These are phyloP conservation scores for Fraxinus latifolia DNA, from an alignment of 305 asterid species.

Conservation along the genomic window DNA sequence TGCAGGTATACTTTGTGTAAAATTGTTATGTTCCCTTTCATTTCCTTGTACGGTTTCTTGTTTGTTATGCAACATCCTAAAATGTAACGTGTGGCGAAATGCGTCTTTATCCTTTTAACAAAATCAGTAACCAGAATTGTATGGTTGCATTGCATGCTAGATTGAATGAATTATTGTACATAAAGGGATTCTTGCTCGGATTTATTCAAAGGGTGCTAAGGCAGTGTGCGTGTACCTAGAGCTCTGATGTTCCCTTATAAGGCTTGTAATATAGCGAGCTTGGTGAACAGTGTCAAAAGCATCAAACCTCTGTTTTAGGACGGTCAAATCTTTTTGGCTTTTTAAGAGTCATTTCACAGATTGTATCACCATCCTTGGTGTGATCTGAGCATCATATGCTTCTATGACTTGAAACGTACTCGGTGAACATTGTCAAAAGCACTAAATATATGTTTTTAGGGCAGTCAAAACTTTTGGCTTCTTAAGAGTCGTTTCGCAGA, in stretches of 20 bases:
- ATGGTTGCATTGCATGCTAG: not conserved
- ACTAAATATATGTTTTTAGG: not conserved
- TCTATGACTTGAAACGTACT: not conserved
- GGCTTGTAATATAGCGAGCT: not conserved
- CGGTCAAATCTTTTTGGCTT: not conserved
- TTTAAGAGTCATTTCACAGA: not conserved
- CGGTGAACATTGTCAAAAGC: not conserved
- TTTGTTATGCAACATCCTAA: not conserved
- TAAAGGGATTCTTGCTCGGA: not conserved
- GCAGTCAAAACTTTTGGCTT: not conserved
- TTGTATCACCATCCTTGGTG: not conserved
- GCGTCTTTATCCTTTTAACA: not conserved
- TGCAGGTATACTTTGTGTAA: slow-evolving; percentile 29
- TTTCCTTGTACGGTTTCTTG: not conserved
- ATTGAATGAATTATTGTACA: not conserved
- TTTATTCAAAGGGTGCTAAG: not conserved
- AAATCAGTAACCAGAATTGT: not conserved
- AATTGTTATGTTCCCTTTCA: slow-evolving; percentile 1
- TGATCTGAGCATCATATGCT: not conserved
- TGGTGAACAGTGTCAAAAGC: not conserved
- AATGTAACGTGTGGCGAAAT: not conserved
- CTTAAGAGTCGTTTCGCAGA: not conserved
- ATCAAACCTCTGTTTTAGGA: not conserved
- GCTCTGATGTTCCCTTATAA: not conserved
- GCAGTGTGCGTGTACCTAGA: not conserved